A percentile compares a stretch with the other conserved stretches of the same genome.
phyloP scores from a whole-genome alignment of 169 alveolate genomes.

The Besnoitia besnoiti region DNA sequence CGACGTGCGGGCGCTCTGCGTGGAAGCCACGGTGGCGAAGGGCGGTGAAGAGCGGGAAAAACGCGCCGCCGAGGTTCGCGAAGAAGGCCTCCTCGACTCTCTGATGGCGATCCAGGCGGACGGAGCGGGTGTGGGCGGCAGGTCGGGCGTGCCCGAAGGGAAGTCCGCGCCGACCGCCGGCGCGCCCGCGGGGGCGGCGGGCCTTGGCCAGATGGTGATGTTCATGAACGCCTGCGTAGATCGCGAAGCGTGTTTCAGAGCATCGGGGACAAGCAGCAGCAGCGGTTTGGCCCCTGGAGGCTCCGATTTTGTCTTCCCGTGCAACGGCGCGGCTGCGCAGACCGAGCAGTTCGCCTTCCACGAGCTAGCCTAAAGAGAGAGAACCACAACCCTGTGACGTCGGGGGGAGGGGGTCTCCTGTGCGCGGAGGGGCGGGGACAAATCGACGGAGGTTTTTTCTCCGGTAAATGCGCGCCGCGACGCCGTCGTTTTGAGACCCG shows the following conservation, averaged over 20 bases:
- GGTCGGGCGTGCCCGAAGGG: background rate
- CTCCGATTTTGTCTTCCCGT: background rate
- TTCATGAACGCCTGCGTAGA: slow-evolving; percentile 31
- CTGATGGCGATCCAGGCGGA: background rate
- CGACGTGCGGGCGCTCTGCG: slow-evolving; percentile 17
- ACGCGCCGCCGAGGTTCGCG: background rate
- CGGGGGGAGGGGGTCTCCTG: no score
- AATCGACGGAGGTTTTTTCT: no score
- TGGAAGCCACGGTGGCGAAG: slow-evolving; percentile 15
- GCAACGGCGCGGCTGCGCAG: background rate
- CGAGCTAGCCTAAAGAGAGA: background rate
- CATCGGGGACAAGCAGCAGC: slow-evolving; percentile 9
- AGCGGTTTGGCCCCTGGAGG: background rate
- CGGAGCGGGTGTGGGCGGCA: background rate
- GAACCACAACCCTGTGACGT: background rate
- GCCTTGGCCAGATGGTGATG: slow-evolving; percentile 24
- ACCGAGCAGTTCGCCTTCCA: background rate
- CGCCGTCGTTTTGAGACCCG: no score
- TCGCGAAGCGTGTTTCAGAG: background rate
- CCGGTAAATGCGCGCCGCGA: no score
- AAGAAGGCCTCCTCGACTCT: background rate
- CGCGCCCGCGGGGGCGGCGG: background rate
- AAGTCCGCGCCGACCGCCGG: background rate
- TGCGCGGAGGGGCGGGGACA: no score
- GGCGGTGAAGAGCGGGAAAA: background rate